Evolutionary conservation across 805 yeast genomes (phyloP).

Genomic region (Suhomyces prunicola): DNA sequence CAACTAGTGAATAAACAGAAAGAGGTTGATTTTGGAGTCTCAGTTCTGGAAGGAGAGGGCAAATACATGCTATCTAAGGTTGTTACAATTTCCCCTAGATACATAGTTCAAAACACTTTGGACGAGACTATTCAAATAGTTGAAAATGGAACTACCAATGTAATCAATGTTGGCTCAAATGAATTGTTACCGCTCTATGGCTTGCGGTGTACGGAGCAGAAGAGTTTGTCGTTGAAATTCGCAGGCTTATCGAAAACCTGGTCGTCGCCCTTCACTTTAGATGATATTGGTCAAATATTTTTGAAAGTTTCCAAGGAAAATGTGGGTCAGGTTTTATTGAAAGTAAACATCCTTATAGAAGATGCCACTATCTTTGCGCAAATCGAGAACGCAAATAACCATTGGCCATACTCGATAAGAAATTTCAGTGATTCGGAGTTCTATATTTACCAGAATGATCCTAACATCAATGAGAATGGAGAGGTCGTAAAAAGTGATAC

Average conservation of each 20-base stretch:
- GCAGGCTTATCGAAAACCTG: slow-evolving; percentile 57
- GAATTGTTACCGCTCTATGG: slow-evolving; percentile 59
- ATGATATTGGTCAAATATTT: slow-evolving; percentile 79
- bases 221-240: slow-evolving; percentile 61
- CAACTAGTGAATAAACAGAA: slow-evolving; percentile 47
- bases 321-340: slow-evolving; percentile 66
- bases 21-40: slow-evolving; percentile 75
- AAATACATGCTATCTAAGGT: slow-evolving; percentile 74
- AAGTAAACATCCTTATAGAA: slow-evolving; percentile 74
- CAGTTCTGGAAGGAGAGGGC: slow-evolving; percentile 81
- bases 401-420: slow-evolving; percentile 92
- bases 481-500: slow-evolving; percentile 46
- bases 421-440: slow-evolving; percentile 89
- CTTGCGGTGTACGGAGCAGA: slow-evolving; percentile 52
- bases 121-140: slow-evolving; percentile 55
- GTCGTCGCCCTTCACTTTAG: slow-evolving; percentile 85
- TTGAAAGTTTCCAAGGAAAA: slow-evolving; percentile 64
- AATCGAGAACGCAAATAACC: slow-evolving; percentile 63
- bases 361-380: slow-evolving; percentile 78
- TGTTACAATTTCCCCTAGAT: slow-evolving; percentile 79
- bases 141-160: slow-evolving; percentile 63
- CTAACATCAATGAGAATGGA: slow-evolving; percentile 63
- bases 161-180: slow-evolving; percentile 44
- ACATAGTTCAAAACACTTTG: slow-evolving; percentile 63
- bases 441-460: slow-evolving; percentile 82